Conservation (phyloP, 257 asterid species). For the Solanum medicagineum region DNA sequence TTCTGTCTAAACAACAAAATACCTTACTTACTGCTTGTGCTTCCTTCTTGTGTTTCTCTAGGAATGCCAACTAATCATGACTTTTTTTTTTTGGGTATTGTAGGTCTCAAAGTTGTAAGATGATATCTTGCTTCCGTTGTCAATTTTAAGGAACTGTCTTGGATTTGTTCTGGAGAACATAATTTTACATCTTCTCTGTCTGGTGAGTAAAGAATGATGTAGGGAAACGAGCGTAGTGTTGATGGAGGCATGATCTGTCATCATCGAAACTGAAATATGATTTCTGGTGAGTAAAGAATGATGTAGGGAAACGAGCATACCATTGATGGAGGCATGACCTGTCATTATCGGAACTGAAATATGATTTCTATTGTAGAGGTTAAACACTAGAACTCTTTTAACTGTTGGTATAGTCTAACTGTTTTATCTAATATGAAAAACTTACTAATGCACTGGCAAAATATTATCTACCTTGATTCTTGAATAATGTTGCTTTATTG, state of each 20-base stretch:
- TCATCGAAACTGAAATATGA: background rate
- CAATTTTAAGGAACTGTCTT: conserved; percentile 1
- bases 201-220: background rate
- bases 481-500: background rate
- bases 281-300: background rate
- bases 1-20: background rate
- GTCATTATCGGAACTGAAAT: background rate
- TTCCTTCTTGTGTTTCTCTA: background rate
- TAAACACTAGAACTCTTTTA: background rate
- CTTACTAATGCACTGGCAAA: background rate
- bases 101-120: conserved; percentile 11
- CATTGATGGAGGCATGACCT: background rate
- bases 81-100: background rate
- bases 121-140: background rate
- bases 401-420: background rate
- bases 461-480: background rate
- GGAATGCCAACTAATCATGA: background rate
- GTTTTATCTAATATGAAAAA: background rate
- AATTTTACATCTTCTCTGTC: background rate
- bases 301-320: background rate
- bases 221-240: background rate
- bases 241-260: background rate
- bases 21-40: background rate
- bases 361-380: background rate
- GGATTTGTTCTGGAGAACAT: background rate